A percentile compares a stretch with the other conserved stretches of the same genome.
Conservation (phyloP, 1,139 yeast genomes). For the Protomyces inouyei region DNA sequence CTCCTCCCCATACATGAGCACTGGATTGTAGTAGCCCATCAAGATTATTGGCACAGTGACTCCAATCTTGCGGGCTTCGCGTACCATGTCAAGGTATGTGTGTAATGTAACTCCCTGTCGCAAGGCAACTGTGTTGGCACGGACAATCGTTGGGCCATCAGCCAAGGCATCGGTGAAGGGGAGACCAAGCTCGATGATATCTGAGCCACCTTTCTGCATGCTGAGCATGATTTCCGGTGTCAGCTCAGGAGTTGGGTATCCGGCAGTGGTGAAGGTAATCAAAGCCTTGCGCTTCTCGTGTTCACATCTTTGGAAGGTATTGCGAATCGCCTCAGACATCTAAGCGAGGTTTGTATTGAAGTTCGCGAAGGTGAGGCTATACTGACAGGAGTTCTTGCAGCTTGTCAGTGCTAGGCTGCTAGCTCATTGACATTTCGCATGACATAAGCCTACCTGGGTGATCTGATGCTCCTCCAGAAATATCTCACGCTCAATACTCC, state of each 20-base stretch:
- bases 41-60: constrained; percentile 81
- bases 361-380: too few species aligned
- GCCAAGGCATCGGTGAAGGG: constrained; percentile 99
- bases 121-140: constrained; percentile 72
- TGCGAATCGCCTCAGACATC: constrained; percentile 36
- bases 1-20: constrained; percentile 83
- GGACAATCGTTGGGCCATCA: constrained; percentile 95
- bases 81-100: constrained; percentile 63
- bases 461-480: too few species aligned
- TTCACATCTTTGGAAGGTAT: constrained; percentile 34
- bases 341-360: neutral
- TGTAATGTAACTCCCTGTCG: constrained; percentile 72
- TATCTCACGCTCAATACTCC: too few species aligned
- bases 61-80: constrained; percentile 71
- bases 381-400: too few species aligned
- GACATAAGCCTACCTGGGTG: too few species aligned
- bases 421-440: too few species aligned
- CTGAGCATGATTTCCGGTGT: constrained; percentile 82
- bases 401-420: too few species aligned
- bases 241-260: constrained; percentile 81
- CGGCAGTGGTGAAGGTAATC: constrained; percentile 90
- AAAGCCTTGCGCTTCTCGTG: constrained; percentile 67
- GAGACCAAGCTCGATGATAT: constrained; percentile 86
- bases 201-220: constrained; percentile 92
- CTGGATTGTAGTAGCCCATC: constrained; percentile 98